Evolutionary conservation across 2,329 filamentous ascomycete species (phyloP), one percentile per base, ranked within the genome.

Genomic region (Clarireedia paspali): DNA sequence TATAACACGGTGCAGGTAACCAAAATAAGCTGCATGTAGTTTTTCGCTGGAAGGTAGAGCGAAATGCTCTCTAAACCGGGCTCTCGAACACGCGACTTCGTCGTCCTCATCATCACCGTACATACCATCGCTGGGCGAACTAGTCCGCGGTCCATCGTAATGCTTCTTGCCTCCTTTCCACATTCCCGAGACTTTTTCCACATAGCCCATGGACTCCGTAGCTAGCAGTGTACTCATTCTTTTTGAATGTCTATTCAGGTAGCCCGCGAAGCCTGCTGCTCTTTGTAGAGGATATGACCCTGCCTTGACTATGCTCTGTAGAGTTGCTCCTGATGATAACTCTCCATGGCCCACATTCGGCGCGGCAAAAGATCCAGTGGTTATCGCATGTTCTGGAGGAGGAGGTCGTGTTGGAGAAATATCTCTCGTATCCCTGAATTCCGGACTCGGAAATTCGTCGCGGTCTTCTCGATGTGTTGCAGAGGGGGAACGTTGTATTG

Each of bases 101-200:
- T 80, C 81, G 20, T 90, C 78, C n/a, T 77, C 75, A n/a, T 78
- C 76, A 45, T 78, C 77, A 6, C 75, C 71, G 27, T 77, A 75
- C 23, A 71, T 68, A n/a, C 81, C 77, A 15, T 83, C 79, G 46
- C 83, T 79, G 2, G 75, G 74, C 30, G 72, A 74, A 44, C 79
- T 71, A 23, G 74, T 78, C 46, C 73, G 70, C 2, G 77, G 77
- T 45, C 82, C 87, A 50, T 87, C 84, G 66, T 97, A 99, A 71
- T 97, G 92, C 65, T 87, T 91, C 64, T 87, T 85, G 12, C 89
- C 89, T 36, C 94, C 94, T 63, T 91, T 89, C 84, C 94, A 94
- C 88, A 97, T 97, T 39, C 91, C 92, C 0, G 92, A 95, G 0
- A 97, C 91, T 70, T 96, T 97, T 67, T 95, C 91, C 34, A 96